phyloP scores from a whole-genome alignment of 805 yeast species.

The Nakazawaea wickerhamii region DNA sequence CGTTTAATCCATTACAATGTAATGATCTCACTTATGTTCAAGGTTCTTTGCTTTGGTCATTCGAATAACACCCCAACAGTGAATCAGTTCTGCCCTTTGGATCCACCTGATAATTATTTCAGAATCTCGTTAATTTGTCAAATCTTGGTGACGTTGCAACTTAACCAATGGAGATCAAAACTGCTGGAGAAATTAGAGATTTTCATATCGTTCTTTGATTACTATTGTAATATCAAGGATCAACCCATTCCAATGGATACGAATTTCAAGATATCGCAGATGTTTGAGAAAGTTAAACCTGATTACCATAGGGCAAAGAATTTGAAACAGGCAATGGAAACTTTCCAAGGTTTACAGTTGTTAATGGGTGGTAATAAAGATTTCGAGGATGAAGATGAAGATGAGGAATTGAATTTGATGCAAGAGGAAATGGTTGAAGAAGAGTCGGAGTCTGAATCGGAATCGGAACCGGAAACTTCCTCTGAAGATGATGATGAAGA shows the following conservation, averaged over 20 bases:
- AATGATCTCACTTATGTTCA: constrained; percentile 47
- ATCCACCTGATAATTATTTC: constrained; percentile 64
- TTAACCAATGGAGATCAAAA: constrained; percentile 12
- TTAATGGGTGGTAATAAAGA: constrained; percentile 13
- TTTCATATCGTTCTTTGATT: constrained; percentile 62
- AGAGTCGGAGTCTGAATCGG: constrained; percentile 11
- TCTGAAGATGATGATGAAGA: constrained; percentile 16
- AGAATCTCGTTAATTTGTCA: constrained; percentile 53
- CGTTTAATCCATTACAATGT: constrained; percentile 41
- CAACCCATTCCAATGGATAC: constrained; percentile 61
- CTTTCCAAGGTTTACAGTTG: constrained; percentile 29
- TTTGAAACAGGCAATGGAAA: constrained; percentile 37
- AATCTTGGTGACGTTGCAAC: constrained; percentile 30
- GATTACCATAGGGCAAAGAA: constrained; percentile 30
- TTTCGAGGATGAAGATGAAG: constrained; percentile 16
- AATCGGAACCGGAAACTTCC: too few species aligned
- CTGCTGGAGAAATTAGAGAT: constrained; percentile 25
- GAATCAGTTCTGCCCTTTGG: constrained; percentile 37
- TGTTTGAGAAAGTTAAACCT: constrained; percentile 30
- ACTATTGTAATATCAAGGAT: constrained; percentile 56
- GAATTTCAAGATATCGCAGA: constrained; percentile 44
- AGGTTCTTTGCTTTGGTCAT: constrained; percentile 62
- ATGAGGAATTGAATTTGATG: constrained; percentile 14
- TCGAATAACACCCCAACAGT: constrained; percentile 50
- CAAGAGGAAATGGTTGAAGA: constrained; percentile 13